Base-by-base conservation (phyloP, 441 rosid genomes). In the Pelargonium fulgidum region DNA sequence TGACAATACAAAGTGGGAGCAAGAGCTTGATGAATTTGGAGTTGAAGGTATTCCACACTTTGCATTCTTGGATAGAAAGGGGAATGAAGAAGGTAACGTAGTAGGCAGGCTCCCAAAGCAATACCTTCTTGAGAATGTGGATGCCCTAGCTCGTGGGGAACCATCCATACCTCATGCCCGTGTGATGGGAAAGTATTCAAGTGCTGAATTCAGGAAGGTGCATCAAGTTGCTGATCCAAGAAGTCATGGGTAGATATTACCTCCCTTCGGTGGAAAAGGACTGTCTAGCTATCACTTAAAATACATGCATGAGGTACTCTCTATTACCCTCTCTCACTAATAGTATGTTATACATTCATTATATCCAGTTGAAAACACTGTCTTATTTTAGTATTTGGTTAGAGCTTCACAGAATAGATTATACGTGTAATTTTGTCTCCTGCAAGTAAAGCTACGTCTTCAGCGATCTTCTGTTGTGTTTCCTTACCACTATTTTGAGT, bases 1-100 rank as follows among this genome's bases (percentile, higher is more conserved):
- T 65, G 98, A 93, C 79, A 89, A 93, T 74, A 93, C 97, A 9
- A 91, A 84, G 80, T 93, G 98, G 96, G 94, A 93, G 76, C 98
- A 93, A 79, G 97, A 91, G 82, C 80, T 91, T 41, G 89, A 93
- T 62, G 98, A 93, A 82, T 91, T 93, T 72, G 97, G 97, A 33
- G 97, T 93, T 26, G 97, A 93, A 74, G 98, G 97, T 58, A 93
- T 89, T 78, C 97, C 98, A 0, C 97, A 93, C 80, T 91, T 91
- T 66, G 84, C 96, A 1, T 93, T 93, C 74, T 83, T 93, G 36
- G 97, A 91, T 72, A 85, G 71, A 72, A 69, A 89, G 19, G 97
- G 98, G 68, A 93, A 93, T 17, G 96, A 93, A 79, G 96, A 91
- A 83, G 98, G 98, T 13, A 86, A 91, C 69, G 93, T 89, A 22